Conservation (phyloP, 768 basidiomycete species). For the Lenzites betulinus region DNA sequence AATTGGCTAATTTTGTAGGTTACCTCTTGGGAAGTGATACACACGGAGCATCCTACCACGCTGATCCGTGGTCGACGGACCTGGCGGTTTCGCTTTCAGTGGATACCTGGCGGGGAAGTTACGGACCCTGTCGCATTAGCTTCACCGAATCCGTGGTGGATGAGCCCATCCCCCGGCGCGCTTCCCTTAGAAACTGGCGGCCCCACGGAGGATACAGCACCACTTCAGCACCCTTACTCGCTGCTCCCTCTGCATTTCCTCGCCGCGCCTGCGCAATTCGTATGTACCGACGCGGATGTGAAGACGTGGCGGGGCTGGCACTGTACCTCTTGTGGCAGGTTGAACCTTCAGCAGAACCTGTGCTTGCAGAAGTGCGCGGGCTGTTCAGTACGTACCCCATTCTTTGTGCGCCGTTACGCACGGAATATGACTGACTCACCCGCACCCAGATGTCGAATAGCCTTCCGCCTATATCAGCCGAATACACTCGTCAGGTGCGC, state of each 20-base stretch:
- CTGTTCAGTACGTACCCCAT: slow-evolving; percentile 8
- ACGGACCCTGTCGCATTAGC: background rate
- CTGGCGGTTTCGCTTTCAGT: slow-evolving; percentile 13
- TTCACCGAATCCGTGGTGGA: slow-evolving; percentile 4
- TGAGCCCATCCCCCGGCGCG: background rate
- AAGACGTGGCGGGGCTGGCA: slow-evolving; percentile 11
- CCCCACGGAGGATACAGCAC: background rate
- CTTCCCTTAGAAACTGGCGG: background rate
- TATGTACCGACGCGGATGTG: slow-evolving; percentile 11
- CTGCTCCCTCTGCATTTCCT: slow-evolving; percentile 15
- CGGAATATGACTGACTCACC: background rate
- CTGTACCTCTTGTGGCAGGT: slow-evolving; percentile 11
- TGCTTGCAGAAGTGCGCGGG: slow-evolving; percentile 14
- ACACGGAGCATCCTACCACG: background rate
- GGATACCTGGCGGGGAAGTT: slow-evolving; percentile 12
- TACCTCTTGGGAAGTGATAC: background rate
- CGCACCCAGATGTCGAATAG: slow-evolving; percentile 3
- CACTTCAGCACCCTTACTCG: background rate
- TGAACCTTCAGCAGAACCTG: slow-evolving; percentile 20
- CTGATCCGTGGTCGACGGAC: background rate
- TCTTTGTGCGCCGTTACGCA: too few species aligned
- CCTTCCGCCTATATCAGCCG: slow-evolving; percentile 12
- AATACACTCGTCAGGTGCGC: slow-evolving; percentile 13
- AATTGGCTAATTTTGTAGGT: background rate
- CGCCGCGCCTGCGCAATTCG: background rate